phyloP scores from a whole-genome alignment of 1,139 yeast genomes.

The Diutina mesorugosa region DNA sequence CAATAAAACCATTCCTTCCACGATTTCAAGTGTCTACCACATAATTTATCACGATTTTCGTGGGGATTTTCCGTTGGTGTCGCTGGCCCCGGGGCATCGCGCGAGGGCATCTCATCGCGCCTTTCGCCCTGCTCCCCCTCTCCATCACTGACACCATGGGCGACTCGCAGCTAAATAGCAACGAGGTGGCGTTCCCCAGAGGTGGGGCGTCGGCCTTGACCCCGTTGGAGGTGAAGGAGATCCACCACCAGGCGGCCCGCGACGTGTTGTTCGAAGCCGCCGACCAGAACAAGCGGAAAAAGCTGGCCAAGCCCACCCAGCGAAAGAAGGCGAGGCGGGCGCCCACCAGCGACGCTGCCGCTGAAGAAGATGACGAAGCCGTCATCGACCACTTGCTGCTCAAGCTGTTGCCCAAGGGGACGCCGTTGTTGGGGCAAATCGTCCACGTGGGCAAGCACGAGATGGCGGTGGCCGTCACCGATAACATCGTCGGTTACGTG shows the following conservation, averaged over 20 bases:
- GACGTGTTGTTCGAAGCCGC: slow-evolving; percentile 66
- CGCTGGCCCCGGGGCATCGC: neutral
- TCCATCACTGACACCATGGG: neutral
- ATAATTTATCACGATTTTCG: too few species aligned
- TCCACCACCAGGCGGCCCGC: slow-evolving; percentile 80
- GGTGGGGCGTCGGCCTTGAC: slow-evolving; percentile 84
- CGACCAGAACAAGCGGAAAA: slow-evolving; percentile 5
- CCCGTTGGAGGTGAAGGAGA: slow-evolving; percentile 85
- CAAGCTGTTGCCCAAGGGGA: slow-evolving; percentile 55
- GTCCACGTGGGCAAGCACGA: slow-evolving; percentile 48
- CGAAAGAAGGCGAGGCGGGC: slow-evolving; percentile 10
- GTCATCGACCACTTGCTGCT: slow-evolving; percentile 50
- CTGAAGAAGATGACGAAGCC: slow-evolving; percentile 12
- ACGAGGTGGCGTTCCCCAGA: slow-evolving; percentile 80
- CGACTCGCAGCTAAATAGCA: slow-evolving; percentile 1
- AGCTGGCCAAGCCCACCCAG: slow-evolving; percentile 11
- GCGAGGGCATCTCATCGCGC: neutral
- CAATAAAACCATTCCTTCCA: too few species aligned
- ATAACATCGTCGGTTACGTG: slow-evolving; percentile 67
- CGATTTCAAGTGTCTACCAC: too few species aligned
- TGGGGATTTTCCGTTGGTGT: too few species aligned
- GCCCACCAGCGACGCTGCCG: slow-evolving; percentile 10
- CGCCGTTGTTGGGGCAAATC: slow-evolving; percentile 68
- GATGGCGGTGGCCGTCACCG: slow-evolving; percentile 64
- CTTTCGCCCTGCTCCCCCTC: neutral